Conservation (phyloP, 2,329 filamentous ascomycete species). For the Geosmithia putterillii region DNA sequence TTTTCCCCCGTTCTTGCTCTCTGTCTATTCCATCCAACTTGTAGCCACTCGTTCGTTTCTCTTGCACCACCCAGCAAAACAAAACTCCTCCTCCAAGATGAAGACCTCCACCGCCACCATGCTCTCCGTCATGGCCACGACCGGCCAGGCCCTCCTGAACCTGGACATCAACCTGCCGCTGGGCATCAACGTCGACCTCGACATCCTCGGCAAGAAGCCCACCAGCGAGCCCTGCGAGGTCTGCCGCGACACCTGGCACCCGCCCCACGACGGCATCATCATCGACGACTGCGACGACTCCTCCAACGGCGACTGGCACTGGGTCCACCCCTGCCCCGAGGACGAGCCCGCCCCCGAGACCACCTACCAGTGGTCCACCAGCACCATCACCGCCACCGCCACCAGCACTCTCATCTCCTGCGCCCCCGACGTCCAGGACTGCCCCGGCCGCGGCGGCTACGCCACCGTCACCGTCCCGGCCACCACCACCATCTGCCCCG, state of each 20-base stretch:
- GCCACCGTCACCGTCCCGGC: constrained; percentile 21
- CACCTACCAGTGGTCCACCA: constrained; percentile 24
- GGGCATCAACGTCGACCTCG: constrained; percentile 6
- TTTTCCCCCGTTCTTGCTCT: neutral
- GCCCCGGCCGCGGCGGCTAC: constrained; percentile 23
- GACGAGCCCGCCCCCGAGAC: constrained; percentile 11
- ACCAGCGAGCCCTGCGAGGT: constrained; percentile 10
- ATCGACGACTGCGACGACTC: constrained; percentile 23
- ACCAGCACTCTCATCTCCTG: constrained; percentile 26
- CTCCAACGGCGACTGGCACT: constrained; percentile 19
- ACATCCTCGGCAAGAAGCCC: constrained; percentile 4
- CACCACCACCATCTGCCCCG: constrained; percentile 31
- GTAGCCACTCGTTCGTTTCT: constrained; percentile 2
- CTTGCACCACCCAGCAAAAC: neutral
- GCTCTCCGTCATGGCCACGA: constrained; percentile 7
- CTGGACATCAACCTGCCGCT: constrained; percentile 5
- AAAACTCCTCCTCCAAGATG: constrained; percentile 2
- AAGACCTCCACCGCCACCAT: constrained; percentile 6
- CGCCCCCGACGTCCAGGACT: constrained; percentile 18
- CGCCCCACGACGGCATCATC: constrained; percentile 18
- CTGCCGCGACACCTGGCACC: constrained; percentile 21
- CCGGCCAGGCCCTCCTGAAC: constrained; percentile 6
- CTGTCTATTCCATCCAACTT: neutral
- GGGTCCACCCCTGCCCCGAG: constrained; percentile 16
- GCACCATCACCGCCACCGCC: constrained; percentile 25